Percentiles rank a stretch among this genome's conserved stretches.
phyloP scores from a whole-genome alignment of 805 yeast genomes.

The Wickerhamomyces hampshirensis region DNA sequence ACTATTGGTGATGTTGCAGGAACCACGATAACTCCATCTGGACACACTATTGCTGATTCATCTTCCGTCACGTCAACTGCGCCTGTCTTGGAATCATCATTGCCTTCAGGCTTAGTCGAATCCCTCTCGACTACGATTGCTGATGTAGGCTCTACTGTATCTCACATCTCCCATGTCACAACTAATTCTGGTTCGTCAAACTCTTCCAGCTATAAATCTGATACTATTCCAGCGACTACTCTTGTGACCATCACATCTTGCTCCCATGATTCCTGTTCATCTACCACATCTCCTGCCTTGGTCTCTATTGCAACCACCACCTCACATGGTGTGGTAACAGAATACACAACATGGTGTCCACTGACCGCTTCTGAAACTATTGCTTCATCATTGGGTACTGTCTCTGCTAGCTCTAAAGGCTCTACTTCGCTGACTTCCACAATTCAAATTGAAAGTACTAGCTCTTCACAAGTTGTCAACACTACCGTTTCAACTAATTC shows the following conservation, averaged over 20 bases:
- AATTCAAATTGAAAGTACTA: too few relatives aligned
- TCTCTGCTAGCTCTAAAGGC: too few relatives aligned
- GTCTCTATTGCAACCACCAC: conserved; percentile 30
- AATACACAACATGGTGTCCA: conserved; percentile 24
- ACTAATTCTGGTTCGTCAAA: background rate
- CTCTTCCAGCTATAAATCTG: background rate
- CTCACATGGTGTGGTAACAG: conserved; percentile 24
- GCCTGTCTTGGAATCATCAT: too few relatives aligned
- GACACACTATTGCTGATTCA: too few relatives aligned
- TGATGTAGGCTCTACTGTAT: background rate
- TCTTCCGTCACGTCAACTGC: too few relatives aligned
- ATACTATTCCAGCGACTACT: conserved; percentile 9
- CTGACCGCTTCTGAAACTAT: conserved; percentile 5
- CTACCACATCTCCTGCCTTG: conserved; percentile 14
- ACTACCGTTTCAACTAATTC: background rate
- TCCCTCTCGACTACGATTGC: too few relatives aligned
- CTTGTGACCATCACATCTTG: conserved; percentile 21
- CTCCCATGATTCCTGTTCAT: conserved; percentile 9
- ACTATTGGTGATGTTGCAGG: too few relatives aligned
- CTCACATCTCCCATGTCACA: background rate
- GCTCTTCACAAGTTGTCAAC: background rate
- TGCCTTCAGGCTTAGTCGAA: too few relatives aligned
- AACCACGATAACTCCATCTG: too few relatives aligned
- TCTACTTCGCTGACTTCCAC: background rate
- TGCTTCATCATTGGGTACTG: background rate